These are phyloP conservation scores for Sarcomyxa edulis DNA, from an alignment of 768 basidiomycete genomes.

Conservation along the genomic window DNA sequence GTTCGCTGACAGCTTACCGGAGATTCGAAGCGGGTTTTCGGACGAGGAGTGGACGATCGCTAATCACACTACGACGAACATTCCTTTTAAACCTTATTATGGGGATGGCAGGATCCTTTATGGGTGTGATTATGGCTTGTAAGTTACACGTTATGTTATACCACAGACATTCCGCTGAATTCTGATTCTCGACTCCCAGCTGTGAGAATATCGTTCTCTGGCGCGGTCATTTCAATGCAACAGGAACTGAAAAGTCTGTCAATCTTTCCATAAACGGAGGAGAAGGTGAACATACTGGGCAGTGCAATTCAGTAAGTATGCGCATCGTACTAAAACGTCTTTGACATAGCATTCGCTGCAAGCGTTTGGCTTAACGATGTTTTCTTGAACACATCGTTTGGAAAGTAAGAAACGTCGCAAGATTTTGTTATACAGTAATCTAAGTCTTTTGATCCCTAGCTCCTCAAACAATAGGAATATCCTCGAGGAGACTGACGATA, in stretches of 20 bases:
- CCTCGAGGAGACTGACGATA: constrained; percentile 63
- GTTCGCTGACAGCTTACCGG: constrained; percentile 72
- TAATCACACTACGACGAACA: constrained; percentile 69
- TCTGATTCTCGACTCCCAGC: constrained; percentile 31
- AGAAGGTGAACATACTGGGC: constrained; percentile 42
- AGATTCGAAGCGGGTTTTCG: constrained; percentile 50
- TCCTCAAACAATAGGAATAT: constrained; percentile 62
- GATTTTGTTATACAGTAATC: too few species aligned
- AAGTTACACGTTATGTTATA: constrained; percentile 19
- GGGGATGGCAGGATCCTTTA: constrained; percentile 77
- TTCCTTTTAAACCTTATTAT: constrained; percentile 62
- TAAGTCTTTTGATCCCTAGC: too few species aligned
- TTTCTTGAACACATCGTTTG: constrained; percentile 69
- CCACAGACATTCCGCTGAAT: constrained; percentile 5
- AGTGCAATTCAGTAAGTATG: constrained; percentile 1
- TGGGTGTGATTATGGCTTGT: constrained; percentile 88
- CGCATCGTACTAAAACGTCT: neutral
- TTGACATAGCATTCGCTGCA: constrained; percentile 63
- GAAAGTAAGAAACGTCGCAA: constrained; percentile 46
- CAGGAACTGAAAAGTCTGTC: constrained; percentile 53
- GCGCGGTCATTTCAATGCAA: constrained; percentile 74
- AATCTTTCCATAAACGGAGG: constrained; percentile 82
- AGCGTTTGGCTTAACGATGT: constrained; percentile 75
- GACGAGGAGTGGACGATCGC: constrained; percentile 65
- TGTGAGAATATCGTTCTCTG: constrained; percentile 81